Base-by-base conservation (phyloP, 179 eudicot genomes). In the Nepenthes alata region DNA sequence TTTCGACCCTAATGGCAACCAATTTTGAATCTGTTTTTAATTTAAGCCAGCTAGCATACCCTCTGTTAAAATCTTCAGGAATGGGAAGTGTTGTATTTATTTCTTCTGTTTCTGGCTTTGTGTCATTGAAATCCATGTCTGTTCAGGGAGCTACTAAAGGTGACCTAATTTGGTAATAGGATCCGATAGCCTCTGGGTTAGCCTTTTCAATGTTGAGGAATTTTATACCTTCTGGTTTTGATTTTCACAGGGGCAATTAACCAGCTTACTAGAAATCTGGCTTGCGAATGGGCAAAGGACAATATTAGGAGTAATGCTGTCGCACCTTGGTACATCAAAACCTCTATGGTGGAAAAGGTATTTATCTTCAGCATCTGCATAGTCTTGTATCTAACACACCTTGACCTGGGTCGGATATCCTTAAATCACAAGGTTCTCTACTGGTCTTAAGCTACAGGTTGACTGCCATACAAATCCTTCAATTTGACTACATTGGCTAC, bases 21-120 rank as follows among this genome's bases (percentile, higher is more conserved):
- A 83, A 85, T 68, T 71, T 85, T 39, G 91, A 85, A 51, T 78
- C 86, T 35, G 76, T 80, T 51, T 87, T 78, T 75, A 89, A 89
- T 78, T 62, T 87, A 37, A 78, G 89, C 73, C 97, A 87, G 65
- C 86, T 89, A 55, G 75, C 87, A 55, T 58, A 87, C 76, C 91
- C 95, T 65, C 82, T 83, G 52, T 55, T 89, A 15, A 85, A 89
- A 71, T 79, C 83, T 39, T 85, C 95, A 58, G 81, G 83, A 9
- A 54, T 11, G 56, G 91, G 89, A 67, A 85, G 79, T 65, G 72
- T 89, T 53, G 85, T 89, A 11, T 89, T 80, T 60, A 77, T 89
- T 37, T 89, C 97, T 41, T 89, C 97, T 65, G 87, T 89, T 55
- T 86, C 87, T 56, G 86, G 95, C 53, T 64, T 85, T 70, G 83